A percentile compares a stretch with the other conserved stretches of the same genome.
Evolutionary conservation across 306 rosid species (phyloP).

Genomic region (Acacia crassicarpa): DNA sequence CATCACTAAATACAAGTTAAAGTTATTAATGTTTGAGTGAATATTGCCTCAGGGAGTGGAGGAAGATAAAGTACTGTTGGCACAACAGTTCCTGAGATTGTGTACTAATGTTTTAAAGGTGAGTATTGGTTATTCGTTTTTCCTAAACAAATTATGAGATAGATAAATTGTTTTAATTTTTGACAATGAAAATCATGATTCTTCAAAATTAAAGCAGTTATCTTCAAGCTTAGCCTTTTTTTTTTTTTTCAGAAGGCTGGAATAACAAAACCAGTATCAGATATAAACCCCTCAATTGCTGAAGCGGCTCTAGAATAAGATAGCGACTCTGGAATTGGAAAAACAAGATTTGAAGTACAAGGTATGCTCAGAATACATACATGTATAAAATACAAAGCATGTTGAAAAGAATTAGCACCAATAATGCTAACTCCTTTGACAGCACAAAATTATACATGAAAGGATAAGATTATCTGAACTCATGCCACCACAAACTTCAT

Average conservation of each 20-base stretch:
- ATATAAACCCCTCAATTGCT: conserved; percentile 59
- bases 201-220: neutral
- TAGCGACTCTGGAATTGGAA: conserved; percentile 69
- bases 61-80: conserved; percentile 80
- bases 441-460: conserved; percentile 68
- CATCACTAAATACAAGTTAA: neutral
- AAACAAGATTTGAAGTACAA: conserved; percentile 67
- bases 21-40: conserved; percentile 29
- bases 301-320: conserved; percentile 72
- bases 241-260: conserved; percentile 66
- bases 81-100: conserved; percentile 67
- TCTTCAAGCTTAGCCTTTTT: too few relatives aligned
- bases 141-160: neutral
- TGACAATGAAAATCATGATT: neutral
- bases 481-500: conserved; percentile 73
- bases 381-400: neutral
- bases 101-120: conserved; percentile 78
- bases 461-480: conserved; percentile 62
- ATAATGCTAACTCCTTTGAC: conserved; percentile 26
- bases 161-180: neutral
- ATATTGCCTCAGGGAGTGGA: conserved; percentile 63
- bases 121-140: neutral
- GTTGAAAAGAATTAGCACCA: neutral
- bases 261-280: conserved; percentile 54
- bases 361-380: conserved; percentile 40